These are phyloP conservation scores for Erodium texanum DNA, from an alignment of 441 rosid species.

Conservation along the genomic window DNA sequence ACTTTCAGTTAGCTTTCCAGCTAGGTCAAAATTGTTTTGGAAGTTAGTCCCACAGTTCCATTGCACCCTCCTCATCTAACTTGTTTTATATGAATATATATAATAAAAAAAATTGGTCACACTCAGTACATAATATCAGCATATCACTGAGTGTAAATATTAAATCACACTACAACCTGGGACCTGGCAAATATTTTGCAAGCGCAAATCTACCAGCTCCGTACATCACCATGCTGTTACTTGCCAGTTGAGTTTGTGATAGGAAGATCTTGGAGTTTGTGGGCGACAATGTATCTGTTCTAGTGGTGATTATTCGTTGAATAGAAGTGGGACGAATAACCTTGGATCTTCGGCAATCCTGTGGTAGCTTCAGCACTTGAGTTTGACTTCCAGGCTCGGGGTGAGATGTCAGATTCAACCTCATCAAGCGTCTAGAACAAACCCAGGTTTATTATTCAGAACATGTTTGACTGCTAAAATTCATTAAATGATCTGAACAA, in stretches of 20 bases:
- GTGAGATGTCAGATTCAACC: conserved; percentile 23
- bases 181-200: not conserved
- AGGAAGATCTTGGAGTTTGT: conserved; percentile 6
- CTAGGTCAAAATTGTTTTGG: not conserved
- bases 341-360: conserved; percentile 6
- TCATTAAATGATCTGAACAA: not conserved
- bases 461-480: not conserved
- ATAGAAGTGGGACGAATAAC: not conserved
- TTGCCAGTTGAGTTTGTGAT: conserved; percentile 7
- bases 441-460: conserved; percentile 3
- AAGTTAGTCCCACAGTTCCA: not conserved
- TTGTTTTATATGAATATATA: not conserved
- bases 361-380: conserved; percentile 6
- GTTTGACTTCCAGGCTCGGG: conserved; percentile 10
- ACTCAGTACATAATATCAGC: not conserved
- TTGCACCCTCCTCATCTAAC: not conserved
- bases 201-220: not conserved
- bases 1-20: not conserved
- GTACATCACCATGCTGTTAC: not conserved
- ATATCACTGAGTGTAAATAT: not conserved
- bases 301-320: not conserved
- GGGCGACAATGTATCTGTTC: not conserved
- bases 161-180: not conserved
- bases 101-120: not conserved
- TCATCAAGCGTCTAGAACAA: conserved; percentile 22